These are phyloP conservation scores for Caloboletus firmus DNA, from an alignment of 1,284 basidiomycete species.

Conservation along the genomic window DNA sequence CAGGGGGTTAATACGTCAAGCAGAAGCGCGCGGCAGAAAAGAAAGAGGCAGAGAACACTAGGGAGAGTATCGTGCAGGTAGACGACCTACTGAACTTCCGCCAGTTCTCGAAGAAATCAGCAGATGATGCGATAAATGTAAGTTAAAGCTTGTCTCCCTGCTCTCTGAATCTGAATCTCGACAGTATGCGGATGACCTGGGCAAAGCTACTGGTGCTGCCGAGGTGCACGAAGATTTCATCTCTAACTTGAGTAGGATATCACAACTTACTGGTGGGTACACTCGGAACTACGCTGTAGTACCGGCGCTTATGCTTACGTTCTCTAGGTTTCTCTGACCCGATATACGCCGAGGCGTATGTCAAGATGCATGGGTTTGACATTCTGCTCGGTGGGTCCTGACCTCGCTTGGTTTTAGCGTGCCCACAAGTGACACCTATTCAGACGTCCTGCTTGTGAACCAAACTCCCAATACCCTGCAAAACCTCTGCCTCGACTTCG, in stretches of 20 bases:
- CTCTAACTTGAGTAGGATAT: constrained; percentile 92
- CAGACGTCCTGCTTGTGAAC: constrained; percentile 95
- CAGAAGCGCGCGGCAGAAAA: constrained; percentile 85
- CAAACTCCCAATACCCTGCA: constrained; percentile 94
- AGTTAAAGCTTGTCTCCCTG: constrained; percentile 31
- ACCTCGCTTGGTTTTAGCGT: neutral
- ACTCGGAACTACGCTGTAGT: neutral
- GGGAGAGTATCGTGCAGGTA: constrained; percentile 79
- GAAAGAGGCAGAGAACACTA: constrained; percentile 77
- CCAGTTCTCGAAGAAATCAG: constrained; percentile 91
- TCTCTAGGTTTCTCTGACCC: constrained; percentile 91
- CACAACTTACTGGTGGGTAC: constrained; percentile 82
- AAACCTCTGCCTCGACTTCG: constrained; percentile 97
- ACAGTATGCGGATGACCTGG: constrained; percentile 87
- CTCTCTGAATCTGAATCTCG: constrained; percentile 11
- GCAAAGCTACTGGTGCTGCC: constrained; percentile 83
- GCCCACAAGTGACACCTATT: neutral
- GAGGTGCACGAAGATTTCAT: constrained; percentile 94
- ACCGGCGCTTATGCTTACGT: constrained; percentile 3
- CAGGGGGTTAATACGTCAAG: neutral
- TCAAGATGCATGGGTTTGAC: constrained; percentile 98
- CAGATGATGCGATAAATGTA: constrained; percentile 80
- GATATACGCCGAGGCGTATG: constrained; percentile 97
- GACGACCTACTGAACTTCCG: constrained; percentile 93
- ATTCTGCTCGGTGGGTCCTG: constrained; percentile 73